Evolutionary conservation across 2,329 filamentous ascomycete species (phyloP).

Genomic region (Stachybotrys elegans): DNA sequence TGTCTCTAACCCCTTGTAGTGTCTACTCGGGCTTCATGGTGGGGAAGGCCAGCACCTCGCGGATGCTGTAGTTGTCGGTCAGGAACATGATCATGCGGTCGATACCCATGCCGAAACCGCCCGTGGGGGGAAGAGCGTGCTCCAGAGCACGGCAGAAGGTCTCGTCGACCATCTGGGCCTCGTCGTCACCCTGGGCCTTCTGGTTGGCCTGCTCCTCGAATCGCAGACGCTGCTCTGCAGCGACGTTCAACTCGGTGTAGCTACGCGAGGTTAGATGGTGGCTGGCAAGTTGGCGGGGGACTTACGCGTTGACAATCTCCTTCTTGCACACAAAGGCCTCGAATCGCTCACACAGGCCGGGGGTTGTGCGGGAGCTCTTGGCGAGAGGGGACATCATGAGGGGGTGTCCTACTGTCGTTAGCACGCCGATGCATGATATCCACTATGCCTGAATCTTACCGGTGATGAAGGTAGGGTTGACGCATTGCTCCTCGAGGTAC

Average conservation of each 20-base stretch:
- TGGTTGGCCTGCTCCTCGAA: slow-evolving; percentile 88
- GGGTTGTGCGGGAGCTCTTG: slow-evolving; percentile 81
- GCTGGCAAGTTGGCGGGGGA: not conserved
- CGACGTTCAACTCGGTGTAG: slow-evolving; percentile 91
- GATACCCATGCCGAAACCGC: slow-evolving; percentile 94
- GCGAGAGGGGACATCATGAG: slow-evolving; percentile 80
- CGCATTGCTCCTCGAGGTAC: slow-evolving; percentile 88
- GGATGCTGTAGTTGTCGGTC: slow-evolving; percentile 89
- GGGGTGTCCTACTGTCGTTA: slow-evolving; percentile 51
- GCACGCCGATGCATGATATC: not conserved
- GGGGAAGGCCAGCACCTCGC: slow-evolving; percentile 93
- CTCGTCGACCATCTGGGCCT: slow-evolving; percentile 94
- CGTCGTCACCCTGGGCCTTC: slow-evolving; percentile 95
- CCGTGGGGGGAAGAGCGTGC: slow-evolving; percentile 87
- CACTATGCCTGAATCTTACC: slow-evolving; percentile 23
- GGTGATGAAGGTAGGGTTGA: slow-evolving; percentile 68
- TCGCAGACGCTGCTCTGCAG: slow-evolving; percentile 85
- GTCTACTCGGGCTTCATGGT: slow-evolving; percentile 69
- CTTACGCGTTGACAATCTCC: slow-evolving; percentile 83
- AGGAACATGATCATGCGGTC: slow-evolving; percentile 94
- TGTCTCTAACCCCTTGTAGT: no score
- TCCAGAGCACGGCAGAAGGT: slow-evolving; percentile 89
- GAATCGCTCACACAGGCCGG: slow-evolving; percentile 91
- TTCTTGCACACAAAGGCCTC: slow-evolving; percentile 76
- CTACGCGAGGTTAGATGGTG: slow-evolving; percentile 9